phyloP scores from a whole-genome alignment of 2,329 filamentous ascomycete species.

The Chrysoporthe puriensis region DNA sequence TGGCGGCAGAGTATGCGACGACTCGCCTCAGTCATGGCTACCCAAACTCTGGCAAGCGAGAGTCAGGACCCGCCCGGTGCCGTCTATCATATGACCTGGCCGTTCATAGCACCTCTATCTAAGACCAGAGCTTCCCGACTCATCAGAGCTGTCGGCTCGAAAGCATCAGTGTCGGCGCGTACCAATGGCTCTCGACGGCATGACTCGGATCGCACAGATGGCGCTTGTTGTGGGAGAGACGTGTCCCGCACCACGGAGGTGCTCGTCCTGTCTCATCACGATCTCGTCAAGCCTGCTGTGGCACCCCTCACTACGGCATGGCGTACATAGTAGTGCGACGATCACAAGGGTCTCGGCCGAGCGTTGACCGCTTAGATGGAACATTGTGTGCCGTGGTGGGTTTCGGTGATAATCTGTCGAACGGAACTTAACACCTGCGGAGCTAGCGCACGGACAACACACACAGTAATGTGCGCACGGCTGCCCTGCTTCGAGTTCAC shows the following conservation, averaged over 20 bases:
- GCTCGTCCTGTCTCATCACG: conserved; percentile 4
- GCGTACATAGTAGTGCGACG: too few relatives aligned
- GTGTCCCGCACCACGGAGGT: not conserved
- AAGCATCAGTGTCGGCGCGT: not conserved
- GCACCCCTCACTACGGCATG: not conserved
- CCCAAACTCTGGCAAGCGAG: not conserved
- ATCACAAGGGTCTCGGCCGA: conserved; percentile 10
- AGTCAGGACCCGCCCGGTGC: not conserved
- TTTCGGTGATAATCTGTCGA: conserved; percentile 15
- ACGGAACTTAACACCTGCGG: conserved; percentile 13
- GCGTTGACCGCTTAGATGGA: conserved; percentile 6
- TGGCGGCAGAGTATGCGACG: not conserved
- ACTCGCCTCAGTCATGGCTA: not conserved
- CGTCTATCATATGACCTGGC: not conserved
- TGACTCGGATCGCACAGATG: not conserved
- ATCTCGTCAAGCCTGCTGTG: conserved; percentile 1
- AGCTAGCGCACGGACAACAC: not conserved
- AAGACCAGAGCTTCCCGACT: not conserved
- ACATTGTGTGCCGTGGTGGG: not conserved
- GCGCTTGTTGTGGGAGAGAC: not conserved
- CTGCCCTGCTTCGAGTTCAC: not conserved
- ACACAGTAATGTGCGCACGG: not conserved
- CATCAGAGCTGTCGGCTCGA: not conserved
- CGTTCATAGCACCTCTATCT: not conserved
- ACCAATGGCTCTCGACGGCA: not conserved